phyloP scores from a whole-genome alignment of 345 rosid species.

The Citrus maxima region DNA sequence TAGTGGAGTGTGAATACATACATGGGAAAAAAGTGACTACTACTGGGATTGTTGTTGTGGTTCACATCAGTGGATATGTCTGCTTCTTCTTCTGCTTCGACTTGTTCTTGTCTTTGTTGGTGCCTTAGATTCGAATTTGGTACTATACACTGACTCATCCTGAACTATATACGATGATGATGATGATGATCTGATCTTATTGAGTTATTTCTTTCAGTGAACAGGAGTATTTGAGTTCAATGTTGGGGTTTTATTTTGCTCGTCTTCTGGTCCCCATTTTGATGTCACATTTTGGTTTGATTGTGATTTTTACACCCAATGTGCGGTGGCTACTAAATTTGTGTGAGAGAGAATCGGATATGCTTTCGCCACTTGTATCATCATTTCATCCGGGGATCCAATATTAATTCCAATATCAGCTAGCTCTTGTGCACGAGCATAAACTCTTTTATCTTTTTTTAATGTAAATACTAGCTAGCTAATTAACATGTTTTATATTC shows the following conservation, averaged over 20 bases:
- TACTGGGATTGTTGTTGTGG: background rate
- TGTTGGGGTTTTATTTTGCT: background rate
- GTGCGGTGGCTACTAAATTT: slow-evolving; percentile 16
- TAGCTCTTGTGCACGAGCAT: too few species aligned
- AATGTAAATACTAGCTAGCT: too few species aligned
- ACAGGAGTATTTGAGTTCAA: background rate
- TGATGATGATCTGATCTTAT: background rate
- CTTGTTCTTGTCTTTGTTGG: slow-evolving; percentile 29
- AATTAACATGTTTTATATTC: too few species aligned
- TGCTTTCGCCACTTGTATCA: background rate
- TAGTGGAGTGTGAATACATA: slow-evolving; percentile 1
- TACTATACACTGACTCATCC: slow-evolving; percentile 33
- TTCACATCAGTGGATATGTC: background rate
- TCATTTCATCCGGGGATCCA: background rate
- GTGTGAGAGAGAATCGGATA: background rate
- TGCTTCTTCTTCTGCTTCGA: slow-evolving; percentile 1
- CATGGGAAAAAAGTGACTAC: slow-evolving; percentile 24
- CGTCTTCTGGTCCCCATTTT: background rate
- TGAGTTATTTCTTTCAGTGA: slow-evolving; percentile 8
- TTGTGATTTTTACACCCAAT: slow-evolving; percentile 18
- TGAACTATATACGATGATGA: slow-evolving; percentile 7
- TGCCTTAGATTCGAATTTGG: slow-evolving; percentile 34
- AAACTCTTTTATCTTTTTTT: too few species aligned
- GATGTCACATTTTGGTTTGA: slow-evolving; percentile 22
- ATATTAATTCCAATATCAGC: too few species aligned